These are phyloP conservation scores for Tanacetum coccineum DNA, from an alignment of 129 eudicot genomes.

Conservation along the genomic window DNA sequence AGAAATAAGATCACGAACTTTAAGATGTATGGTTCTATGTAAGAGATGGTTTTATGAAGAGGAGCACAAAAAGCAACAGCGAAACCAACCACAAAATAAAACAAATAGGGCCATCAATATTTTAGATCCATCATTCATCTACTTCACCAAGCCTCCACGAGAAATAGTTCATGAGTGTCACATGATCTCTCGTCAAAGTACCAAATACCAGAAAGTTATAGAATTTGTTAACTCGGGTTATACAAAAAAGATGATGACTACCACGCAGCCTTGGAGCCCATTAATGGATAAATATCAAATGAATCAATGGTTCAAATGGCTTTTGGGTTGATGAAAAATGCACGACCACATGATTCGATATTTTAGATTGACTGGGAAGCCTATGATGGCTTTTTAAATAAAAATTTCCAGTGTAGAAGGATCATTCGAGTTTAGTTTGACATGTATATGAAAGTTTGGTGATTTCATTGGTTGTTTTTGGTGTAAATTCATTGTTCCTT, in stretches of 20 bases:
- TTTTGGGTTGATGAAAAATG: constrained; percentile 36
- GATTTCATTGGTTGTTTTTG: no score
- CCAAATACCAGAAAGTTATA: background rate
- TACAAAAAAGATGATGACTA: constrained; percentile 25
- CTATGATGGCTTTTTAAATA: constrained; percentile 3
- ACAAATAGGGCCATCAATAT: background rate
- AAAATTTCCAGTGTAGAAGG: background rate
- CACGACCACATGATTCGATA: constrained; percentile 32
- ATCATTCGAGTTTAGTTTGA: no score
- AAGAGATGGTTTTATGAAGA: no score
- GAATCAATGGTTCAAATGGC: constrained; percentile 36
- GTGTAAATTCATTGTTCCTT: no score
- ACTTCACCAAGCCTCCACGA: constrained; percentile 17
- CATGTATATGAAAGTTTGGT: no score
- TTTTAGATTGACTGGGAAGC: constrained; percentile 45
- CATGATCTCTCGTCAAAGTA: constrained; percentile 1
- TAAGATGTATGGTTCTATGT: no score
- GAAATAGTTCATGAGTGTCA: constrained; percentile 16
- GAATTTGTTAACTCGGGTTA: constrained; percentile 1
- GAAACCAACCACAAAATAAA: background rate
- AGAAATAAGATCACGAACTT: no score
- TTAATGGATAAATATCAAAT: constrained; percentile 25
- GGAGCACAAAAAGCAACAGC: constrained; percentile 17
- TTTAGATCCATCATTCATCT: constrained; percentile 1
- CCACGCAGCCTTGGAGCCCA: constrained; percentile 31